Conservation (phyloP, 305 asterid genomes). For the Solanum hybrid region DNA sequence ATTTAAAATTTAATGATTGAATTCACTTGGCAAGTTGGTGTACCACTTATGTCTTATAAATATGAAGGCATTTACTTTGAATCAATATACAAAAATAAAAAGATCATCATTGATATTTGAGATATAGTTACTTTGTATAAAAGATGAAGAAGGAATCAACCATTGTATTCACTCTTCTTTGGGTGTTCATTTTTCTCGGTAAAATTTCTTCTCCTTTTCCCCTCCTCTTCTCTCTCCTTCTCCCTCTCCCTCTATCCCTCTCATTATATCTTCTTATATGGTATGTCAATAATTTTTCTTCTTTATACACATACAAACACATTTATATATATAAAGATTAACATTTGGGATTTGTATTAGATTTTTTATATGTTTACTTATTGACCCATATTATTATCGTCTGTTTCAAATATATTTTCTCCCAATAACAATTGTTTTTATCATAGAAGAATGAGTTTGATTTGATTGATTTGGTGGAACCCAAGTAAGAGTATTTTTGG, state of each 20-base stretch:
- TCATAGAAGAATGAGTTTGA: background rate
- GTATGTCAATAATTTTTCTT: background rate
- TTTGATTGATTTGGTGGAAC: background rate
- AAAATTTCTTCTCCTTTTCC: background rate
- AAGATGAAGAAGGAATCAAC: background rate
- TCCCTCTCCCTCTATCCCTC: background rate
- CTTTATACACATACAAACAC: background rate
- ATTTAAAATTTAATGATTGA: background rate
- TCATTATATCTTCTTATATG: background rate
- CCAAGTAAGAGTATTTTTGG: background rate
- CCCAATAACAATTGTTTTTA: background rate
- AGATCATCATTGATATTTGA: background rate
- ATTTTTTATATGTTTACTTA: background rate
- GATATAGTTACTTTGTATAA: background rate
- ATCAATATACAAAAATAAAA: no score
- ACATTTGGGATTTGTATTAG: background rate
- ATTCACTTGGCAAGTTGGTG: background rate
- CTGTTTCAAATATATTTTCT: background rate
- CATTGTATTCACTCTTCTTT: background rate
- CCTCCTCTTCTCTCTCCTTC: no score
- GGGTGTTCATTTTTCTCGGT: background rate
- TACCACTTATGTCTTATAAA: background rate
- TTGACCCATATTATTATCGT: no score
- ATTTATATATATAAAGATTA: background rate
- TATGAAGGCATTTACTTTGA: background rate